These are phyloP conservation scores for Ascoidea asiatica DNA, from an alignment of 805 yeast genomes.

Conservation along the genomic window DNA sequence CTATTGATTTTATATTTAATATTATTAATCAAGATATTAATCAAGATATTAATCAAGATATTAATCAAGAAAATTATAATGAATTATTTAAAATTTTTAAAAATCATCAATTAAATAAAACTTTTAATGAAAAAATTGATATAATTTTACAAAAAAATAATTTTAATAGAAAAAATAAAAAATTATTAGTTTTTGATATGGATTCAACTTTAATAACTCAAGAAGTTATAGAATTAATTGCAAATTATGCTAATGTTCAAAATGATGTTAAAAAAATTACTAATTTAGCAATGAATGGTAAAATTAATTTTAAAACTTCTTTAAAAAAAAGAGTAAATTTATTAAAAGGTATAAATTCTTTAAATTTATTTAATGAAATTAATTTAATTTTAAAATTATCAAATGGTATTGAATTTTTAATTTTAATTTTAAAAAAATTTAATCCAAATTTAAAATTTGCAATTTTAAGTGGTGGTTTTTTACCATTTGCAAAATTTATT, in stretches of 20 bases:
- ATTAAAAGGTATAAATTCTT: conserved; percentile 70
- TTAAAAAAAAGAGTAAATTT: conserved; percentile 60
- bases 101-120: conserved; percentile 7
- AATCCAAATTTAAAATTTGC: conserved; percentile 60
- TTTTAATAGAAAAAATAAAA: conserved; percentile 21
- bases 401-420: conserved; percentile 72
- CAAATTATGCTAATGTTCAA: conserved; percentile 87
- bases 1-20: conserved; percentile 8
- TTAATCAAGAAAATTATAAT: neutral
- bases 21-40: neutral
- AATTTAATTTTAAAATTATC: conserved; percentile 60
- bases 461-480: conserved; percentile 90
- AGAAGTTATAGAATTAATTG: conserved; percentile 93
- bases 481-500: conserved; percentile 73
- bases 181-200: conserved; percentile 87
- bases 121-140: conserved; percentile 20
- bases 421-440: conserved; percentile 40
- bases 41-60: neutral
- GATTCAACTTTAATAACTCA: conserved; percentile 93
- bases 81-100: conserved; percentile 12
- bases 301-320: conserved; percentile 79
- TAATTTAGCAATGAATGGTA: conserved; percentile 93
- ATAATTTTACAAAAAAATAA: conserved; percentile 26
- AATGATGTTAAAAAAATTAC: conserved; percentile 80
- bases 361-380: conserved; percentile 65